Evolutionary conservation across 2,329 filamentous ascomycete genomes (phyloP), one percentile per base, ranked within the genome.

Genomic region (Alternaria triticina): DNA sequence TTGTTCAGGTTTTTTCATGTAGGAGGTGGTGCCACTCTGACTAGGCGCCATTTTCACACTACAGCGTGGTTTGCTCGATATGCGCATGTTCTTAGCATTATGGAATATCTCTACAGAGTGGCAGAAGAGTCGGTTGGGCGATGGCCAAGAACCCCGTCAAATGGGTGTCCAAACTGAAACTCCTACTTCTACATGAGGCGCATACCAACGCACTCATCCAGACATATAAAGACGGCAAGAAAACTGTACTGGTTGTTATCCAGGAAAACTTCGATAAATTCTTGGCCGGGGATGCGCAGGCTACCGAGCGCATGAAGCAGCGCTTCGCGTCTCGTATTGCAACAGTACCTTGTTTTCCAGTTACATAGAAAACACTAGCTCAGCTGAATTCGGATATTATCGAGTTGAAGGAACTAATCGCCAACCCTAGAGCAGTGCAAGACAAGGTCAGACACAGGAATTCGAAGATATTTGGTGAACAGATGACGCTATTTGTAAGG

Each of bases 171-270:
- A 9, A n/a, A n/a, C 33, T 36, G 33, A 36, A n/a, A 36, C 13
- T 36, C 33, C 3, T 36, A 9, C 0, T 36, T 1, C 33, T 36
- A 36, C 7, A 36, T 36, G 33, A 13, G 13, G 33, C 33, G 33
- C 7, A 36, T n/a, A 1, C 33, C 13, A 36, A 36, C 0, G 33
- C 15, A 9, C 0, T 13, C 6, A 1, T 36, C 0, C 13, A 36
- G 1, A 33, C 12, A 3, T 1, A 3, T 0, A 15, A 15, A 4
- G 0, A 33, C 15, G 30, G 30, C 30, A 15, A 1, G 30, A 33
- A 33, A 33, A 33, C 12, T 33, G 30, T 6, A 15, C 1, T 33
- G 15, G 13, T 36, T n/a, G 1, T 36, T 3, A 1, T 36, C 33
- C 33, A 36, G 13, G 33, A 2, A 7, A 4, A 36, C 13, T 36